Evolutionary conservation across 2,329 filamentous ascomycete genomes (phyloP).

Genomic region (Penicillium sp.): DNA sequence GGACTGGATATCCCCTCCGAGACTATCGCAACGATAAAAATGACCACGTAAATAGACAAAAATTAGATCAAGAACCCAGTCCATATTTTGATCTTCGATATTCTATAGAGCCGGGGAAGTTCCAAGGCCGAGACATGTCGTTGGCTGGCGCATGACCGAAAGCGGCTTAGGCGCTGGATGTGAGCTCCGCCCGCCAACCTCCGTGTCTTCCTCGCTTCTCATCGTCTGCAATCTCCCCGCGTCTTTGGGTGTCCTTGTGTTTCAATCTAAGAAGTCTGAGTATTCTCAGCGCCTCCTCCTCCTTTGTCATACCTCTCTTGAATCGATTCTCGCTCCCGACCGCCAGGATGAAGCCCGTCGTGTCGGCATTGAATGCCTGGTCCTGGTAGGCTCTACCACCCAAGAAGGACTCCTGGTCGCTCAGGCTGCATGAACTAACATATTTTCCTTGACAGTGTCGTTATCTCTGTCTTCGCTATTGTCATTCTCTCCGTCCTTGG

Average conservation of each 20-base stretch:
- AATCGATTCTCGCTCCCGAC: not conserved
- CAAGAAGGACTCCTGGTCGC: not conserved
- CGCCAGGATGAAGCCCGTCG: slow-evolving; percentile 84
- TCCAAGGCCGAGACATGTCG: not conserved
- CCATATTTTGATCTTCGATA: not conserved
- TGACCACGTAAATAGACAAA: not conserved
- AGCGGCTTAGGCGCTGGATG: slow-evolving; percentile 21
- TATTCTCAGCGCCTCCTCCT: not conserved
- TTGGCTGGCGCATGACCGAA: slow-evolving; percentile 16
- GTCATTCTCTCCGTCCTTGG: slow-evolving; percentile 65
- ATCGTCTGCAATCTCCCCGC: slow-evolving; percentile 1
- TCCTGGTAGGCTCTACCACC: slow-evolving; percentile 67
- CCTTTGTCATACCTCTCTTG: not conserved
- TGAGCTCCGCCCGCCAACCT: slow-evolving; percentile 24
- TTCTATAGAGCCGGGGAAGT: not conserved
- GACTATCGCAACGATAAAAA: not conserved
- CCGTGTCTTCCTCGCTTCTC: slow-evolving; percentile 18
- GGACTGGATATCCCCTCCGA: not conserved
- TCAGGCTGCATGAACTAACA: slow-evolving; percentile 10
- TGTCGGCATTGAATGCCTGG: slow-evolving; percentile 90
- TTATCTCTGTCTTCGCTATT: slow-evolving; percentile 64
- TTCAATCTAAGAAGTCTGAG: not conserved
- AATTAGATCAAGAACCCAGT: not conserved
- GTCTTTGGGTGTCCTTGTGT: not conserved
- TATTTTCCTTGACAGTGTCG: slow-evolving; percentile 56